Conservation (phyloP, 1,139 yeast species). For the Chernovozyma aurita region DNA sequence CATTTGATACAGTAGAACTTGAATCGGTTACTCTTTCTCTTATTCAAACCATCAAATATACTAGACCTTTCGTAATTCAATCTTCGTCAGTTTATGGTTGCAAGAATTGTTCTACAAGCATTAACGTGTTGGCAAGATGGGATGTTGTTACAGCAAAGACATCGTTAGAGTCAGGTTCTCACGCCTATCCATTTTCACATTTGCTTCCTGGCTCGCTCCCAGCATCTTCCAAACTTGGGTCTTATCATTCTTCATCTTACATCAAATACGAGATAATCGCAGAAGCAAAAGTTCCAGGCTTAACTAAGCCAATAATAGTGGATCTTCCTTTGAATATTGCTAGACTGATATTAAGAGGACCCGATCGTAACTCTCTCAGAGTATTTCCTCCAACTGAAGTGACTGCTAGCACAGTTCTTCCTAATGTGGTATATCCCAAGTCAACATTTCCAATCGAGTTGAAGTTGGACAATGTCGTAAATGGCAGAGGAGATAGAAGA, state of each 20-base stretch:
- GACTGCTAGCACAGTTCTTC: slow-evolving; percentile 79
- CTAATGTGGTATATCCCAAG: slow-evolving; percentile 85
- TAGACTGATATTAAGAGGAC: slow-evolving; percentile 75
- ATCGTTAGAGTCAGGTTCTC: slow-evolving; percentile 58
- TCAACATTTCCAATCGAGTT: slow-evolving; percentile 81
- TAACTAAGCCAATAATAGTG: slow-evolving; percentile 29
- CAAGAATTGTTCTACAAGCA: slow-evolving; percentile 49
- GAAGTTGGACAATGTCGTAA: slow-evolving; percentile 71
- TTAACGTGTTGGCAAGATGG: slow-evolving; percentile 79
- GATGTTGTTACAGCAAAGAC: slow-evolving; percentile 63
- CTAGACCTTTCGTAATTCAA: slow-evolving; percentile 61
- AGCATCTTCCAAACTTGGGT: slow-evolving; percentile 64
- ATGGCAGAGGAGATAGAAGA: slow-evolving; percentile 49
- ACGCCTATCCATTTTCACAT: slow-evolving; percentile 93
- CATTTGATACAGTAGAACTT: slow-evolving; percentile 25
- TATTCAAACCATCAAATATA: slow-evolving; percentile 62
- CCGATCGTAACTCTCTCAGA: slow-evolving; percentile 80
- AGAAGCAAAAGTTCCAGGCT: slow-evolving; percentile 42
- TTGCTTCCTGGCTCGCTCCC: slow-evolving; percentile 88
- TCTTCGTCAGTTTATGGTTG: slow-evolving; percentile 50
- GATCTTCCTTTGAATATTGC: slow-evolving; percentile 70
- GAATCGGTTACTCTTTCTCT: slow-evolving; percentile 60
- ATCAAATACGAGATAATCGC: slow-evolving; percentile 77
- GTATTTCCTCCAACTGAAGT: slow-evolving; percentile 95
- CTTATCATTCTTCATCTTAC: slow-evolving; percentile 46